Evolutionary conservation across 345 rosid species (phyloP).

Genomic region (Gossypium stocksii): DNA sequence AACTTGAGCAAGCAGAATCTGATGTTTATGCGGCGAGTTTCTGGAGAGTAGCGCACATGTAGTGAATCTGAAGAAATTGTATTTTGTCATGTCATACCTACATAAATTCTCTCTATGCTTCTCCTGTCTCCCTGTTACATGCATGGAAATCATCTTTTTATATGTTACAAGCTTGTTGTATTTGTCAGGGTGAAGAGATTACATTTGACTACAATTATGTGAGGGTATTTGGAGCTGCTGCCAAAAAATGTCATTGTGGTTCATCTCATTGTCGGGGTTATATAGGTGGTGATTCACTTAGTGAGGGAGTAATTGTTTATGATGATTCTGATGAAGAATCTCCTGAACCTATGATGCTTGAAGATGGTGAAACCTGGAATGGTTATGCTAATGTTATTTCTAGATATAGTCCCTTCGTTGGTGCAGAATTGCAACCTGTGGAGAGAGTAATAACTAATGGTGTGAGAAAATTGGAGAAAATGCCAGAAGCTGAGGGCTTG

Average conservation of each 20-base stretch:
- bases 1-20: background rate
- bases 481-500: conserved; percentile 26
- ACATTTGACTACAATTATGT: conserved; percentile 98
- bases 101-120: background rate
- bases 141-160: conserved; percentile 6
- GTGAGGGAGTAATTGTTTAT: conserved; percentile 71
- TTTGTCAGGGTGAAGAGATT: conserved; percentile 80
- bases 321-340: conserved; percentile 98
- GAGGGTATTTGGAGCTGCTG: conserved; percentile 98
- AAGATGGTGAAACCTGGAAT: conserved; percentile 51
- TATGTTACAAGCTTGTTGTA: conserved; percentile 9
- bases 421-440: conserved; percentile 25
- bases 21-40: background rate
- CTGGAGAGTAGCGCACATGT: background rate
- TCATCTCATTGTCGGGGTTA: conserved; percentile 87
- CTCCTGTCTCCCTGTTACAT: background rate
- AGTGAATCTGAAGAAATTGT: background rate
- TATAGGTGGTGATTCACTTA: conserved; percentile 90
- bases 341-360: conserved; percentile 88
- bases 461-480: conserved; percentile 19
- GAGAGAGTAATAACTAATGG: conserved; percentile 25
- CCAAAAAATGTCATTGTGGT: conserved; percentile 89
- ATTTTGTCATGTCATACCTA: background rate
- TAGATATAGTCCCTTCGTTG: conserved; percentile 28
- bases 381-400: conserved; percentile 28